Evolutionary conservation across 352 stramenopile genomes (phyloP).

Genomic region (Phytopythium helicoides): DNA sequence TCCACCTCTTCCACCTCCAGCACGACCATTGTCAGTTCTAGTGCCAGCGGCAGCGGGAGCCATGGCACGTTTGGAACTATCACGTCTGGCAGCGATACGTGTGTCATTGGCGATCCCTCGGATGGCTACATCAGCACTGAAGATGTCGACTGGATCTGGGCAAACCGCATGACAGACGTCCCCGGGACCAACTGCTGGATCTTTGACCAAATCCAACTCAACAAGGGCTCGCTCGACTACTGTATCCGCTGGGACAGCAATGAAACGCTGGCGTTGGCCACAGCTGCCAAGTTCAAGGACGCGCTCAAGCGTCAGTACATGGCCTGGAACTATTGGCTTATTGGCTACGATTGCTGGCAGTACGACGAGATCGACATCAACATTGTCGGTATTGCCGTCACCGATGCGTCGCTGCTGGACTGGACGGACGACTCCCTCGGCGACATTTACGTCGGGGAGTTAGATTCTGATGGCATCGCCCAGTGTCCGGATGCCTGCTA

Average conservation of each 20-base stretch:
- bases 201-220: slow-evolving; percentile 37
- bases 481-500: slow-evolving; percentile 33
- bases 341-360: slow-evolving; percentile 35
- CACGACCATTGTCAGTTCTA: too few relatives aligned
- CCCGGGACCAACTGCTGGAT: slow-evolving; percentile 31
- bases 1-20: too few relatives aligned
- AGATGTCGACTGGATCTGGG: slow-evolving; percentile 14
- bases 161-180: slow-evolving; percentile 19
- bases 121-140: slow-evolving; percentile 14
- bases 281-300: slow-evolving; percentile 38
- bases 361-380: slow-evolving; percentile 33
- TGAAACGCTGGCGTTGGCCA: slow-evolving; percentile 30
- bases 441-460: slow-evolving; percentile 15
- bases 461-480: slow-evolving; percentile 15
- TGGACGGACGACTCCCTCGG: slow-evolving; percentile 41
- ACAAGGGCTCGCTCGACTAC: slow-evolving; percentile 33
- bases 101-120: slow-evolving; percentile 22
- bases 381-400: slow-evolving; percentile 40
- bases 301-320: slow-evolving; percentile 35
- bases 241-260: slow-evolving; percentile 50
- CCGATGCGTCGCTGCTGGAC: slow-evolving; percentile 30
- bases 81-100: slow-evolving; percentile 19
- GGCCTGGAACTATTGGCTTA: slow-evolving; percentile 21
- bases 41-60: too few relatives aligned
- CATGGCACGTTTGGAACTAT: slow-evolving; percentile 24